Conservation (phyloP, 2,329 filamentous ascomycete species). For the Arthrobotrys conoides region DNA sequence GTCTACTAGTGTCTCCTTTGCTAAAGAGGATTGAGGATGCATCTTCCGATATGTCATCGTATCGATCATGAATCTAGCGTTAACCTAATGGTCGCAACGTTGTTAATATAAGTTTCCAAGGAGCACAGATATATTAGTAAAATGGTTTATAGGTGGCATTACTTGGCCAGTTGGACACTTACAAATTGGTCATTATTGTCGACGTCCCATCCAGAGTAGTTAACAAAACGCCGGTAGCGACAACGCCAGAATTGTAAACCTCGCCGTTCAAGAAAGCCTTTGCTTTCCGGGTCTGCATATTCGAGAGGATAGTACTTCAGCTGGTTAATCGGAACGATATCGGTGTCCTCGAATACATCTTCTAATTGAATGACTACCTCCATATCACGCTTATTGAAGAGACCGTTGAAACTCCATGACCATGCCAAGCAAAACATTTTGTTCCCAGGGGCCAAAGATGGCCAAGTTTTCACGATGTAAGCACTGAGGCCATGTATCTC, state of each 20-base stretch:
- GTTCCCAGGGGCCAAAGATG: not conserved
- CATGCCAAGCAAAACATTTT: not conserved
- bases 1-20: not conserved
- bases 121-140: no score
- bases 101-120: not conserved
- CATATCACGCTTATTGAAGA: not conserved
- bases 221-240: not conserved
- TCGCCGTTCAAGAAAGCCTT: not conserved
- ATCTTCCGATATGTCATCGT: conserved; percentile 11
- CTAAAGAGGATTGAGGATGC: not conserved
- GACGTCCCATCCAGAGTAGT: conserved; percentile 4
- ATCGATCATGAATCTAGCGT: conserved; percentile 16
- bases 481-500: not conserved
- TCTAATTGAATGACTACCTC: not conserved
- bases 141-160: no score
- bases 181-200: conserved; percentile 12
- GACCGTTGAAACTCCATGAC: not conserved
- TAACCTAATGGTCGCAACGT: not conserved
- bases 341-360: not conserved
- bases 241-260: conserved; percentile 1
- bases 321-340: not conserved
- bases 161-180: not conserved
- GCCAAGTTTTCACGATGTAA: not conserved
- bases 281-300: not conserved
- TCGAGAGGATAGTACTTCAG: not conserved